Base-by-base conservation (phyloP, 768 basidiomycete species). In the Mycena leptocephala region DNA sequence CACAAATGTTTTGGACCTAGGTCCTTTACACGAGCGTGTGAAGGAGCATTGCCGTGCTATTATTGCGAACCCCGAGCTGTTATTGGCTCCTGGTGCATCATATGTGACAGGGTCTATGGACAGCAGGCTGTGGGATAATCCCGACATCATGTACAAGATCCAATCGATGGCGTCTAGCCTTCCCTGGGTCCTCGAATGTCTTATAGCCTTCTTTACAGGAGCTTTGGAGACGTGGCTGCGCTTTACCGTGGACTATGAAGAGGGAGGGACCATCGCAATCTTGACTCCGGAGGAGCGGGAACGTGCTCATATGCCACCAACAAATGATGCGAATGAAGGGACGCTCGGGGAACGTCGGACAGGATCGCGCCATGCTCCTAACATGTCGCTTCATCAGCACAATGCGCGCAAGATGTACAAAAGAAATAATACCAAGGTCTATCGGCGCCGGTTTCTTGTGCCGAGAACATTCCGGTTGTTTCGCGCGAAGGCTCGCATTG, bases 181-280 rank as follows among this genome's bases (percentile, higher is more conserved):
- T 32, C 65, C 39, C 8, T 67, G 75, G 67, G 39, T 55, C 8
- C 73, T 30, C 8, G 65, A 53, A 30, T 58, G 67, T 13, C 70
- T 81, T 6, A 46, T 79, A 39, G 75, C 76, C 22, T 83, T 82
- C 65, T 78, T 82, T 43, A 39, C 53, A 48, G 80, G 65, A 0
- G 65, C 65, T 0, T 30, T 66, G 9, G 65, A 66, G 22, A 66
- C 65, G 0, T 66, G 65, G 65, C 10, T 28, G 14, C 46, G 65
- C 1, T 66, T 66, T 28, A 28, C 65, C 2, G 65, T 5, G 46
- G 65, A 66, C 5, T 66, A 24, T 24, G 59, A 22, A 8, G 59
- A 3, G 2, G 59, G 28, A 22, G 59, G 59, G 22, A 30, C 28
- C 6, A 62, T 62, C 20, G 59, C 59, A 26, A 62, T 7, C 24